Evolutionary conservation across 192 early-diverging fungal genomes (phyloP).

Genomic region (Backusella australiensis): DNA sequence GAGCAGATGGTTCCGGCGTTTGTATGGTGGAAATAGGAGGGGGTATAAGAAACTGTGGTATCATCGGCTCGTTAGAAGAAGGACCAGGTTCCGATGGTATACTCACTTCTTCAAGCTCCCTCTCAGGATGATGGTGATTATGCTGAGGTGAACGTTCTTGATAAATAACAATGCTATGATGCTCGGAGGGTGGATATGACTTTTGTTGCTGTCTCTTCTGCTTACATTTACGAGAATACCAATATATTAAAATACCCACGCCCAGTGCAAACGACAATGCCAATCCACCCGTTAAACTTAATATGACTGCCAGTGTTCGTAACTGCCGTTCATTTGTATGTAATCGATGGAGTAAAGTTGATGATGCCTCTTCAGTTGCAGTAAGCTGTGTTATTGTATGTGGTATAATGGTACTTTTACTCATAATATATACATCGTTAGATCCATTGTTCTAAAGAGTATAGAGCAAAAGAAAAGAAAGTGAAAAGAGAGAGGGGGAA

Average conservation of each 20-base stretch:
- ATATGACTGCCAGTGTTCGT: constrained; percentile 7
- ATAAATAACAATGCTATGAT: background rate
- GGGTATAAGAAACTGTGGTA: background rate
- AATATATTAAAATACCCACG: constrained; percentile 11
- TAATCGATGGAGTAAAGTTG: constrained; percentile 13
- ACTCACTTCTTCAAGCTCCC: background rate
- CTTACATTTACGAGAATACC: constrained; percentile 13
- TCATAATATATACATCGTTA: constrained; percentile 5
- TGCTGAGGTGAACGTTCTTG: background rate
- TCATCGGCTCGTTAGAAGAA: background rate
- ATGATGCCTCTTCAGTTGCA: background rate
- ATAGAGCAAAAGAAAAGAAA: background rate
- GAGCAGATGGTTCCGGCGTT: constrained; percentile 12
- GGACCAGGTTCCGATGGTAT: background rate
- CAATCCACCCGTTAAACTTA: constrained; percentile 10
- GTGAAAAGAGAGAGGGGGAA: background rate
- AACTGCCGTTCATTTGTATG: constrained; percentile 14
- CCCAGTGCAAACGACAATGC: constrained; percentile 9
- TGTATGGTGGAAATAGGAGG: constrained; percentile 3
- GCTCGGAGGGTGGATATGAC: background rate
- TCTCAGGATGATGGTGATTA: background rate
- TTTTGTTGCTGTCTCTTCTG: background rate
- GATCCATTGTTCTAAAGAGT: background rate
- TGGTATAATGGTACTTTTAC: constrained; percentile 7
- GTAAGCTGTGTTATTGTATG: background rate